Evolutionary conservation across 768 basidiomycete genomes (phyloP), one percentile per base, ranked within the genome.

Genomic region (Cystofilobasidium bisporidii): DNA sequence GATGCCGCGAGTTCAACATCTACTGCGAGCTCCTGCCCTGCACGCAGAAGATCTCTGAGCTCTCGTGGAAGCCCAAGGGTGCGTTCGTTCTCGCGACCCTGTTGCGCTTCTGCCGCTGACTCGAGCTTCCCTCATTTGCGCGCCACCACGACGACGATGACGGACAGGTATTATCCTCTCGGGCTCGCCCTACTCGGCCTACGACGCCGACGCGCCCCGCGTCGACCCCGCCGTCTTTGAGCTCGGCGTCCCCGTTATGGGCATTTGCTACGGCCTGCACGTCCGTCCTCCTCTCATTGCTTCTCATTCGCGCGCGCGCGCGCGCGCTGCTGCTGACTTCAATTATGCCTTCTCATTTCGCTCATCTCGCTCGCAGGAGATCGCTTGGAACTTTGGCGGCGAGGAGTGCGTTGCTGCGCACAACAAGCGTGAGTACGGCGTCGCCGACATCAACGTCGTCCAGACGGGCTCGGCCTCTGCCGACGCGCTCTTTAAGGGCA

Each of bases 1-100:
- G 96, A 85, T 97, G 94, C 83, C 87, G 96, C 75, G 96, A 99
- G 78, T 83, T 92, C 75, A 90, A 91, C 64, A 91, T 99, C 64
- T 98, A 98, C 75, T 94, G 94, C 61, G 96, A 99, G 80, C 82
- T 99, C 74, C 84, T 96, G 84, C 91, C 96, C 30, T 99, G 96
- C 77, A 99, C 96, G 1, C 86, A 87, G 33, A 88, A 87, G 78
- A 82, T 98, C 69, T 82, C 83, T 70, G 91, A 98, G 65, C 78
- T 99, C 41, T 82, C 82, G 33, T 98, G 96, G 83, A 91, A 88
- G 76, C 96, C 96, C 0, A 94, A 92, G 81, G 96, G 94, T 91
- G 36, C 43, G 72, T 55, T 55, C 12, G 14, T 28, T 61, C 28
- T 48, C 38, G 3, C 82, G 40, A 1, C 14, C 26, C 45, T 40